These are phyloP conservation scores for Ceratocystis ficicola DNA, from an alignment of 2,329 filamentous ascomycete genomes.

Conservation along the genomic window DNA sequence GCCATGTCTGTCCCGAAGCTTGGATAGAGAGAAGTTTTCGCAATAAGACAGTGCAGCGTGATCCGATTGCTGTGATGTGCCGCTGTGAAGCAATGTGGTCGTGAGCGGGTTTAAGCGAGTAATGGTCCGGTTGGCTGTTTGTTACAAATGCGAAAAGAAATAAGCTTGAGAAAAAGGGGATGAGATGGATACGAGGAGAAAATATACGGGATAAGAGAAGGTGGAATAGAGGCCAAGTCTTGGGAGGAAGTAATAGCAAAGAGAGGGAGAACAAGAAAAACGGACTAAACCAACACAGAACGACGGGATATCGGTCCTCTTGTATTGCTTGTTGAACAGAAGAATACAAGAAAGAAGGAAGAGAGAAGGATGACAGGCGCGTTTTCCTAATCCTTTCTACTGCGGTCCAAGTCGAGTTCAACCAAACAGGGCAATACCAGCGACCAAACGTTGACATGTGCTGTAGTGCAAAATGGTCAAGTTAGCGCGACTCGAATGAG, in stretches of 20 bases:
- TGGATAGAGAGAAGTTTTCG: conserved; percentile 12
- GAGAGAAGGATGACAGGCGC: not conserved
- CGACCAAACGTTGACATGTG: not conserved
- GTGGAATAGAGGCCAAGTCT: not conserved
- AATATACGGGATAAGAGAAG: not conserved
- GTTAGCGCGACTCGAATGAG: not conserved
- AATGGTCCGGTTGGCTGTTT: not conserved
- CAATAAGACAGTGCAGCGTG: not conserved
- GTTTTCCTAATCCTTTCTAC: not conserved
- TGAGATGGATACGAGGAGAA: not conserved
- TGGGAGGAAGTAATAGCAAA: not conserved
- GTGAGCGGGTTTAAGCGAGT: not conserved
- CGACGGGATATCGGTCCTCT: not conserved
- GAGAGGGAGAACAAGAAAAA: not conserved
- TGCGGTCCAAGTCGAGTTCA: not conserved
- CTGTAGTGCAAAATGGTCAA: not conserved
- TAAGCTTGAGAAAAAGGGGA: not conserved
- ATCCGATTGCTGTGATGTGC: not conserved
- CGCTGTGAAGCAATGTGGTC: not conserved
- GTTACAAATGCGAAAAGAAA: not conserved
- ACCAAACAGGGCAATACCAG: conserved; percentile 1
- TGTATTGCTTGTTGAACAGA: not conserved
- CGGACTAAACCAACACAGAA: not conserved
- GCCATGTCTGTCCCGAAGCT: conserved; percentile 15
- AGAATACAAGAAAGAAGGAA: not conserved